Conservation (phyloP, 331 rosid species). For the Pyracantha coccinea region DNA sequence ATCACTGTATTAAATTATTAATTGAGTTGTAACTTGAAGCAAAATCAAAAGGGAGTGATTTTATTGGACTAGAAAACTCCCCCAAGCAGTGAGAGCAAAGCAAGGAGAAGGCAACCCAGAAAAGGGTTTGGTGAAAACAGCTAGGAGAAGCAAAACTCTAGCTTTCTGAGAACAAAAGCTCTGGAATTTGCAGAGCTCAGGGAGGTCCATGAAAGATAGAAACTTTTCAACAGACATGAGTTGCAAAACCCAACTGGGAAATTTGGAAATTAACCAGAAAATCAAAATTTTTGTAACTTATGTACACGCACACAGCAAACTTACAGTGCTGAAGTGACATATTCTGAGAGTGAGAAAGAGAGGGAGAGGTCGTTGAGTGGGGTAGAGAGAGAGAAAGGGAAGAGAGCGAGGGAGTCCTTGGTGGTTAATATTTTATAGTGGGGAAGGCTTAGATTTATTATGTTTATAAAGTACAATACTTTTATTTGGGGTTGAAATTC, state of each 20-base stretch:
- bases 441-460: constrained; percentile 10
- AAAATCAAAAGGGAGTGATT: constrained; percentile 17
- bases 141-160: constrained; percentile 25
- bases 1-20: neutral
- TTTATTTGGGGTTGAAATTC: constrained; percentile 14
- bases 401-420: neutral
- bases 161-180: constrained; percentile 30
- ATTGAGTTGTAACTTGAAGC: constrained; percentile 47
- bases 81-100: constrained; percentile 50
- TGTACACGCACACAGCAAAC: constrained; percentile 7
- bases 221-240: constrained; percentile 25
- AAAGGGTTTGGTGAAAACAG: constrained; percentile 50
- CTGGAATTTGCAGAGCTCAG: constrained; percentile 32
- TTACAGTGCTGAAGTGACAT: constrained; percentile 21
- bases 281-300: neutral
- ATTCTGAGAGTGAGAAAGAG: constrained; percentile 7
- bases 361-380: constrained; percentile 20
- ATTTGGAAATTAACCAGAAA: constrained; percentile 16
- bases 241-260: constrained; percentile 18
- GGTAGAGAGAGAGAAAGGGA: constrained; percentile 15
- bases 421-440: constrained; percentile 1
- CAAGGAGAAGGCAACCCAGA: constrained; percentile 40
- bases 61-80: constrained; percentile 29
- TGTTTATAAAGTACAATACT: constrained; percentile 16
- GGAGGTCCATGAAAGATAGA: constrained; percentile 35